phyloP scores from a whole-genome alignment of 768 basidiomycete species.

The Leccinellum albellum region DNA sequence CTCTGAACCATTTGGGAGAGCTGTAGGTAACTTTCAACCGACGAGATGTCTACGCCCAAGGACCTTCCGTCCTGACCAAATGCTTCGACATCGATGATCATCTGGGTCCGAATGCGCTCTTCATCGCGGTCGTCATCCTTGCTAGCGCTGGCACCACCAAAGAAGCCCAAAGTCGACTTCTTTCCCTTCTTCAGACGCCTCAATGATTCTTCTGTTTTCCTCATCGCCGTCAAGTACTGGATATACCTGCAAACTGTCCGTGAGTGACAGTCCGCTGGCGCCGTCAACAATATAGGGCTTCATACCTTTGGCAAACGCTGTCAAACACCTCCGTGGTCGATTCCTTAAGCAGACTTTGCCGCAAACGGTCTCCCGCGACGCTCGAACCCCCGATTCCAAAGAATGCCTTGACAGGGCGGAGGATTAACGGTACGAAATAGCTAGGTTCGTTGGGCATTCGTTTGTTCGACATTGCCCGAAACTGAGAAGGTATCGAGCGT shows the following conservation, averaged over 20 bases:
- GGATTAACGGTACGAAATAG: constrained; percentile 77
- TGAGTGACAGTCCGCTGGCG: background rate
- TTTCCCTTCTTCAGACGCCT: constrained; percentile 85
- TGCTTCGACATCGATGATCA: constrained; percentile 83
- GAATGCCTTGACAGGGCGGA: constrained; percentile 75
- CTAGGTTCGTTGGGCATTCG: constrained; percentile 74
- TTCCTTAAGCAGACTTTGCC: constrained; percentile 45
- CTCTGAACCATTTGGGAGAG: constrained; percentile 61
- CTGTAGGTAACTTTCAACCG: constrained; percentile 47
- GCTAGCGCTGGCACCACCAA: constrained; percentile 47
- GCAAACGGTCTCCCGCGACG: constrained; percentile 59
- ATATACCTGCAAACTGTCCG: constrained; percentile 55
- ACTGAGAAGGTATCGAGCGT: constrained; percentile 85
- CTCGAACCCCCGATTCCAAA: constrained; percentile 58
- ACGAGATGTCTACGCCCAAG: constrained; percentile 61
- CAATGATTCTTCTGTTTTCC: constrained; percentile 89
- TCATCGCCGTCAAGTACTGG: constrained; percentile 74
- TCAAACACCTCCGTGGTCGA: constrained; percentile 68
- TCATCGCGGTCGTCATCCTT: constrained; percentile 76
- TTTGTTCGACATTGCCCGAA: constrained; percentile 79
- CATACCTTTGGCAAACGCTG: constrained; percentile 60
- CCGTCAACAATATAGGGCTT: constrained; percentile 4
- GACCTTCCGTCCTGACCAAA: constrained; percentile 74
- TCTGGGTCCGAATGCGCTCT: constrained; percentile 77
- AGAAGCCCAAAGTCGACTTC: constrained; percentile 74